phyloP scores from a whole-genome alignment of 352 stramenopile species.

The Pythium periplocum region DNA sequence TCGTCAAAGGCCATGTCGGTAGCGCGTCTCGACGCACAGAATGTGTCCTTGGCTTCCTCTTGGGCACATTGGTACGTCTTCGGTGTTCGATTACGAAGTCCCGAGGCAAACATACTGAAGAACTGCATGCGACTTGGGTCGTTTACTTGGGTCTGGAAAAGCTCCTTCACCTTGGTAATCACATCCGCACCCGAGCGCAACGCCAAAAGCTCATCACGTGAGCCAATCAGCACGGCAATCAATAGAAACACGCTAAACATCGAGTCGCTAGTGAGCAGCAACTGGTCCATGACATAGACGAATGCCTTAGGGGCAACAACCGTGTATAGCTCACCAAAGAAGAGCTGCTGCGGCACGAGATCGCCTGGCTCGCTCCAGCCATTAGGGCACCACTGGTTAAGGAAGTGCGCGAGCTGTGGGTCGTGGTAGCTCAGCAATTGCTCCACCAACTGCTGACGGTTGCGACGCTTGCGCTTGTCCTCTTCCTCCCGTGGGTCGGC shows the following conservation, averaged over 20 bases:
- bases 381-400: slow-evolving; percentile 69
- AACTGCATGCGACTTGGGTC: slow-evolving; percentile 45
- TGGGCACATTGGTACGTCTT: slow-evolving; percentile 61
- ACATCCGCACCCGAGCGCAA: slow-evolving; percentile 33
- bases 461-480: slow-evolving; percentile 20
- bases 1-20: slow-evolving; percentile 58
- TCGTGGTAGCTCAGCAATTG: slow-evolving; percentile 75
- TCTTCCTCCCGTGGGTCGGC: slow-evolving; percentile 5
- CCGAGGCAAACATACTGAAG: slow-evolving; percentile 53
- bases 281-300: slow-evolving; percentile 76
- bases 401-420: slow-evolving; percentile 51
- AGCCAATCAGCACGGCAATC: slow-evolving; percentile 46
- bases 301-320: slow-evolving; percentile 50
- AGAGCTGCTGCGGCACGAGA: slow-evolving; percentile 48
- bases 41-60: slow-evolving; percentile 29
- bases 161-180: slow-evolving; percentile 28
- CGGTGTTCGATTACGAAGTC: slow-evolving; percentile 53
- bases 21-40: slow-evolving; percentile 44
- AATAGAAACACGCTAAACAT: slow-evolving; percentile 72
- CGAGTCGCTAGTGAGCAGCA: slow-evolving; percentile 62
- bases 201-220: slow-evolving; percentile 30
- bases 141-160: slow-evolving; percentile 28
- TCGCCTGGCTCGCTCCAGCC: slow-evolving; percentile 59
- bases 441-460: slow-evolving; percentile 64
- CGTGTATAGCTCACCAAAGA: slow-evolving; percentile 64